phyloP scores from a whole-genome alignment of 352 stramenopile genomes.

The Thraustotheca clavata region DNA sequence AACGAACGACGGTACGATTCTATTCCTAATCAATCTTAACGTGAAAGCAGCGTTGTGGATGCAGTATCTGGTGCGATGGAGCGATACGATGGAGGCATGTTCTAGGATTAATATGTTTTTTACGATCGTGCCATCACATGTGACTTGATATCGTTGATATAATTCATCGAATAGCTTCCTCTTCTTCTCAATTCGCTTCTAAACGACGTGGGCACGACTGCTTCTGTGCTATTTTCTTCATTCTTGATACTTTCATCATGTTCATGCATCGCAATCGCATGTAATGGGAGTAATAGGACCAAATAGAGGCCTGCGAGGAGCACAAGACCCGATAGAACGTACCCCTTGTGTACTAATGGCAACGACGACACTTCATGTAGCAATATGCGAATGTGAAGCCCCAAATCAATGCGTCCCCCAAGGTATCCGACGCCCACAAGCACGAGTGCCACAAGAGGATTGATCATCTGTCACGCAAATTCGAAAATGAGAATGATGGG shows the following conservation, averaged over 20 bases:
- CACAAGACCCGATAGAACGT: constrained; percentile 22
- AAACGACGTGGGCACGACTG: constrained; percentile 49
- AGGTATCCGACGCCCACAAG: constrained; percentile 14
- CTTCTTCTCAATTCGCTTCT: constrained; percentile 67
- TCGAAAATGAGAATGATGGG: not conserved
- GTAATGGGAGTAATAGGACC: constrained; percentile 43
- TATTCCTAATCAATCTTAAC: not conserved
- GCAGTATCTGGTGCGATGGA: constrained; percentile 82
- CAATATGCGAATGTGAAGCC: constrained; percentile 5
- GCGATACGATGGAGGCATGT: constrained; percentile 22
- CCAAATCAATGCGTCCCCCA: constrained; percentile 17
- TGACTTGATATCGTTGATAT: constrained; percentile 81
- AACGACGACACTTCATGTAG: constrained; percentile 2
- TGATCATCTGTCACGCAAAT: not conserved
- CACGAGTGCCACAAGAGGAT: constrained; percentile 14
- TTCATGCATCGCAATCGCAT: constrained; percentile 25
- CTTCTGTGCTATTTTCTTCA: constrained; percentile 14
- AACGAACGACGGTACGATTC: constrained; percentile 62
- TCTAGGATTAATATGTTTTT: constrained; percentile 76
- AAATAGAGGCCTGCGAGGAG: constrained; percentile 53
- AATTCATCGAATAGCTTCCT: constrained; percentile 83
- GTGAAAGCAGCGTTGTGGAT: constrained; percentile 54
- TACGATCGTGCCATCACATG: constrained; percentile 68
- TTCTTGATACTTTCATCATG: constrained; percentile 7
- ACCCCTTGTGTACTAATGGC: constrained; percentile 14